A percentile compares a stretch with the other conserved stretches of the same genome.
phyloP scores from a whole-genome alignment of 768 basidiomycete species.

The Arthromyces matolae region DNA sequence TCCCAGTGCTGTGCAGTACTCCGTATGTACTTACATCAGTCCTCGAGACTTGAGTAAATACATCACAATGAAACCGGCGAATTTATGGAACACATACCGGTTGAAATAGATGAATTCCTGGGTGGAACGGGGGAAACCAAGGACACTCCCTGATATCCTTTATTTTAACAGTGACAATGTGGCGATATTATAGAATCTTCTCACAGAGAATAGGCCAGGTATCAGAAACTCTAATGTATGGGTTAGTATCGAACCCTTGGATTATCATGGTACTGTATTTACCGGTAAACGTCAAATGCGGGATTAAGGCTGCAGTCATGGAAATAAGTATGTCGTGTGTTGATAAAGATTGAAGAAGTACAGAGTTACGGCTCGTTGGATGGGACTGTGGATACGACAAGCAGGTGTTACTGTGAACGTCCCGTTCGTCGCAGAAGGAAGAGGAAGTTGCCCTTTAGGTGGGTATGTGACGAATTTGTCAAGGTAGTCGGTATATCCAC shows the following conservation, averaged over 20 bases:
- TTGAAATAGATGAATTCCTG: constrained; percentile 58
- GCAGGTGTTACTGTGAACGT: constrained; percentile 35
- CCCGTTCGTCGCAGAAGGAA: constrained; percentile 47
- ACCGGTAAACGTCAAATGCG: constrained; percentile 54
- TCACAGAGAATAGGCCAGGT: constrained; percentile 46
- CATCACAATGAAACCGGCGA: neutral
- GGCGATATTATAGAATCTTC: constrained; percentile 5
- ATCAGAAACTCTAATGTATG: constrained; percentile 41
- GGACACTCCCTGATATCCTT: constrained; percentile 45
- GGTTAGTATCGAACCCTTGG: neutral
- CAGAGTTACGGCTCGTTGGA: constrained; percentile 47
- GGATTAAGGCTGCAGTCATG: constrained; percentile 43
- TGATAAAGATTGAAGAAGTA: constrained; percentile 17
- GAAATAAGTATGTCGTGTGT: neutral
- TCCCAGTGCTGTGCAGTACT: too few relatives aligned
- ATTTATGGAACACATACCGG: constrained; percentile 25
- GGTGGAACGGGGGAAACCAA: constrained; percentile 64
- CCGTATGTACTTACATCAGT: constrained; percentile 35
- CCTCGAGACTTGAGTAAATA: constrained; percentile 13
- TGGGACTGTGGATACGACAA: constrained; percentile 46
- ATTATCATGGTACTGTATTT: neutral
- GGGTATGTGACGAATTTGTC: constrained; percentile 62
- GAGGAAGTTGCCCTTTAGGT: constrained; percentile 56
- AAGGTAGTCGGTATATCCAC: constrained; percentile 60
- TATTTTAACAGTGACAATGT: too few relatives aligned